Percentiles rank a stretch among this genome's conserved stretches.
Conservation (phyloP, 148 eudicot species). For the Vaccinium vitisidaea region DNA sequence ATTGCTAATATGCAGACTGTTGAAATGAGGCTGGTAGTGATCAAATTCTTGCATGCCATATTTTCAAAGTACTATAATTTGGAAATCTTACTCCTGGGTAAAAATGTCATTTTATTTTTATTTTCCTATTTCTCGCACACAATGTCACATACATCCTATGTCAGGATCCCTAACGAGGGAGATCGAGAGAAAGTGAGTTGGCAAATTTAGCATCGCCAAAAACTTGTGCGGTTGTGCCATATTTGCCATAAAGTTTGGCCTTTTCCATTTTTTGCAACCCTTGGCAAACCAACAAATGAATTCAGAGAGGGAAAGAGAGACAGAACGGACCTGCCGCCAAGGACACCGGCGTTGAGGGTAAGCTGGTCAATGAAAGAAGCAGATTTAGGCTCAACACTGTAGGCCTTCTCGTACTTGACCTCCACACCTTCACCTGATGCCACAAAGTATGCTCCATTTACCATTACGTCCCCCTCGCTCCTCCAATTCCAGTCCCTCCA, state of each 20-base stretch:
- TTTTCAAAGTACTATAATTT: neutral
- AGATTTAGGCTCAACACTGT: conserved; percentile 80
- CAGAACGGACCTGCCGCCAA: conserved; percentile 62
- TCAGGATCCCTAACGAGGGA: neutral
- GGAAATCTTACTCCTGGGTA: neutral
- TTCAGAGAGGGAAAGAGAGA: neutral
- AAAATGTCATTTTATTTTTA: neutral
- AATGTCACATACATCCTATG: neutral
- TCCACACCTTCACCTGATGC: conserved; percentile 81
- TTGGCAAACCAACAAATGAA: neutral
- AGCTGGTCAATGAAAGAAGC: conserved; percentile 68
- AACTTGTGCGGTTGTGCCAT: neutral
- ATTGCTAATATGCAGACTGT: neutral
- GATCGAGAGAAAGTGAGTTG: neutral
- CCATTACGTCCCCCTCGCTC: conserved; percentile 89
- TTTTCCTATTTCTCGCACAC: neutral
- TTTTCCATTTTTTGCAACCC: neutral
- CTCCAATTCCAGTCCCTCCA: conserved; percentile 99
- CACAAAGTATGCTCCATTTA: conserved; percentile 86
- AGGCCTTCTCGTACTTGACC: conserved; percentile 88
- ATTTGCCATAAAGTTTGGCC: neutral
- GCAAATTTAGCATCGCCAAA: neutral
- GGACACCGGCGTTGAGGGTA: conserved; percentile 72
- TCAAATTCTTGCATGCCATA: neutral
- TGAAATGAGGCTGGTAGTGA: neutral